Conservation (phyloP, 139 green algal genomes). For the Picochlorum sp. region DNA sequence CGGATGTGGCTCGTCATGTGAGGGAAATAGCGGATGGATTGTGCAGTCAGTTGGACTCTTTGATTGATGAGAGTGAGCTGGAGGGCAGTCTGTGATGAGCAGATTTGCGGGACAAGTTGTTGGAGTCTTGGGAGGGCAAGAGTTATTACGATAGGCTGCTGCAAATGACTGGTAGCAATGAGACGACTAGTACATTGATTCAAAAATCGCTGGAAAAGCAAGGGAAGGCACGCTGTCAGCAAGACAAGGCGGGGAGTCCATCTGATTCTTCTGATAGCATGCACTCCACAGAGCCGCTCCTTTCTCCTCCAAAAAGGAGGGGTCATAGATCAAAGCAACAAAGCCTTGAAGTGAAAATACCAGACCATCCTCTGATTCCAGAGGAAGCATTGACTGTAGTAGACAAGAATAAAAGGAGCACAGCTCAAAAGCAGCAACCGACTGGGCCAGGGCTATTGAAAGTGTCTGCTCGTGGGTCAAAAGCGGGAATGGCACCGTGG, state of each 20-base stretch:
- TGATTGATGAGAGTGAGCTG: slow-evolving; percentile 19
- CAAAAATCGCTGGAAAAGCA: background rate
- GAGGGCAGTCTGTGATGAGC: background rate
- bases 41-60: slow-evolving; percentile 15
- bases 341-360: background rate
- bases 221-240: background rate
- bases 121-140: slow-evolving; percentile 26
- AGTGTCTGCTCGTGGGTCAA: slow-evolving; percentile 11
- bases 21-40: slow-evolving; percentile 15
- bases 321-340: background rate
- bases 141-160: slow-evolving; percentile 15
- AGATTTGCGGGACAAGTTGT: slow-evolving; percentile 22
- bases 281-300: background rate
- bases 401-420: background rate
- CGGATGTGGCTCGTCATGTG: slow-evolving; percentile 14
- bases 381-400: slow-evolving; percentile 1
- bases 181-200: background rate
- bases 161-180: slow-evolving; percentile 5
- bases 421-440: background rate
- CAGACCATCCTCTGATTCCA: slow-evolving; percentile 1
- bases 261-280: no score
- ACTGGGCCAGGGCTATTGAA: background rate
- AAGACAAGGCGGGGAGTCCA: no score
- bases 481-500: slow-evolving; percentile 1
- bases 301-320: slow-evolving; percentile 1